Conservation (phyloP, 1,284 basidiomycete genomes). For the Somion occarium region DNA sequence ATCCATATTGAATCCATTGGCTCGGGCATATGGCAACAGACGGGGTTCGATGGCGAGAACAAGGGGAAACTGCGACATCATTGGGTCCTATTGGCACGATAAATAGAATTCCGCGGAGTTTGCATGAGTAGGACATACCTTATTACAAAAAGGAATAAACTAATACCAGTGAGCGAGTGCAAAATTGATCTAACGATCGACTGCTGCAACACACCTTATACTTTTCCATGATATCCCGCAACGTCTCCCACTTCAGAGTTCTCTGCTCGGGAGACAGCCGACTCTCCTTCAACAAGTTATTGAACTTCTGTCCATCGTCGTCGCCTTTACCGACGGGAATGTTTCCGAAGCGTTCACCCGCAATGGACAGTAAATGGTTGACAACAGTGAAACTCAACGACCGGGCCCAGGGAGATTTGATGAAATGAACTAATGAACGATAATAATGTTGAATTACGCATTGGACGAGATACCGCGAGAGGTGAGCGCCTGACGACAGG, state of each 20-base stretch:
- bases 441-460: conserved; percentile 74
- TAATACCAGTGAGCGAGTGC: conserved; percentile 22
- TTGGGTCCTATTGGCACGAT: conserved; percentile 54
- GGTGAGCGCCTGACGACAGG: conserved; percentile 64
- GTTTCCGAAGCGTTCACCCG: conserved; percentile 53
- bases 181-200: not conserved
- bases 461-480: conserved; percentile 73
- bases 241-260: conserved; percentile 53
- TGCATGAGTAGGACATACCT: conserved; percentile 35
- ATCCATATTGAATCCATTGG: conserved; percentile 73
- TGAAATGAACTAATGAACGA: conserved; percentile 61
- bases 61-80: conserved; percentile 71
- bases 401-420: conserved; percentile 69
- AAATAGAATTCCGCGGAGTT: conserved; percentile 7
- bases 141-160: conserved; percentile 73
- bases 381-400: conserved; percentile 55
- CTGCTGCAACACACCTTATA: conserved; percentile 47
- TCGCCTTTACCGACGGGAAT: conserved; percentile 66
- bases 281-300: conserved; percentile 61
- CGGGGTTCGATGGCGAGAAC: conserved; percentile 70
- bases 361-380: conserved; percentile 54
- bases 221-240: conserved; percentile 60
- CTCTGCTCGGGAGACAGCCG: conserved; percentile 50
- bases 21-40: conserved; percentile 62
- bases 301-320: conserved; percentile 65